Evolutionary conservation across 768 basidiomycete species (phyloP).

Genomic region (Suillus subalutaceus): DNA sequence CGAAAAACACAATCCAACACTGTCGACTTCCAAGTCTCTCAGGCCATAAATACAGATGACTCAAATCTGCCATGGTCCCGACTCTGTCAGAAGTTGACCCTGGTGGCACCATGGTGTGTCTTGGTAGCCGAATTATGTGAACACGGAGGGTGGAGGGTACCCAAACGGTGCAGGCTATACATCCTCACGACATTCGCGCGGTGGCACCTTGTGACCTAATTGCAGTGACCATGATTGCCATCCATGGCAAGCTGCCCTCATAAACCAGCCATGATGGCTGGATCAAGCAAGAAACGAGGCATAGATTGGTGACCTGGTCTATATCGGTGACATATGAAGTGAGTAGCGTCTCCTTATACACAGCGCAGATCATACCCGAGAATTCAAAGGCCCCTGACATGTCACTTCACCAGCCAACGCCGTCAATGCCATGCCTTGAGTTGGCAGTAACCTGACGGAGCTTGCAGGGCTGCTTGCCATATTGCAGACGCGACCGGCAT

Average conservation of each 20-base stretch:
- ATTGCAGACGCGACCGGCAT: conserved; percentile 24
- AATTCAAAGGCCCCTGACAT: not conserved
- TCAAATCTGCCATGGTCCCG: not conserved
- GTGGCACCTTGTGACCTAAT: not conserved
- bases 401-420: not conserved
- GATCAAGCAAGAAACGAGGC: conserved; percentile 7
- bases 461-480: not conserved
- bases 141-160: not conserved
- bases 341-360: conserved; percentile 1
- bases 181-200: not conserved
- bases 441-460: conserved; percentile 1
- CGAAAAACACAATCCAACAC: not conserved
- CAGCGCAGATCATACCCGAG: not conserved
- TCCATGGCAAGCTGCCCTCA: not conserved
- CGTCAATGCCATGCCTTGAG: conserved; percentile 5
- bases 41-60: not conserved
- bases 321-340: not conserved
- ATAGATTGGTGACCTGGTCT: not conserved
- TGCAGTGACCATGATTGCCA: not conserved
- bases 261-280: conserved; percentile 5
- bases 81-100: not conserved
- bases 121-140: not conserved
- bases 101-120: not conserved
- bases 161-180: not conserved
- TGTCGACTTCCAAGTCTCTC: no score